Conservation (phyloP, 306 rosid genomes). For the Ormosia semicastrata region DNA sequence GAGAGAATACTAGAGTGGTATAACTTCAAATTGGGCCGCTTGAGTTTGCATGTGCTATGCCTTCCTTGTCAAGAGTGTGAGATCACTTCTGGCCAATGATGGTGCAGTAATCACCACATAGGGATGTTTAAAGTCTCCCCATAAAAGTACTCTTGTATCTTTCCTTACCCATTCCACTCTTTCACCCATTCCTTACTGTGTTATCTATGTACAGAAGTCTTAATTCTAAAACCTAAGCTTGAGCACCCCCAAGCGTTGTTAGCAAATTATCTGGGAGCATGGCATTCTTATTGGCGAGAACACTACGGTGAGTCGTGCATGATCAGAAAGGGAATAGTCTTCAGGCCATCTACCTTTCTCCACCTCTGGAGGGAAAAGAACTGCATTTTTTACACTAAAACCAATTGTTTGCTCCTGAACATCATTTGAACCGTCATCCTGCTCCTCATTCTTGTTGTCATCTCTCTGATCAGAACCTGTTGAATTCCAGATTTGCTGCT, state of each 20-base stretch:
- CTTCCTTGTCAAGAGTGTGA: not conserved
- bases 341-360: conserved; percentile 97
- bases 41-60: conserved; percentile 6
- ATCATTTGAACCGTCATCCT: conserved; percentile 33
- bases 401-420: conserved; percentile 66
- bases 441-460: conserved; percentile 34
- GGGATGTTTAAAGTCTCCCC: conserved; percentile 17
- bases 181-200: conserved; percentile 24
- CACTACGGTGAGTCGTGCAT: conserved; percentile 86
- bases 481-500: conserved; percentile 83
- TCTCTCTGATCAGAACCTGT: conserved; percentile 47
- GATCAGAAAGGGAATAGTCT: conserved; percentile 87
- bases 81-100: not conserved
- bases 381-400: conserved; percentile 79
- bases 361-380: conserved; percentile 82
- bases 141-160: conserved; percentile 18
- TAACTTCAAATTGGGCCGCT: not conserved
- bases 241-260: conserved; percentile 16
- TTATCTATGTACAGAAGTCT: conserved; percentile 30
- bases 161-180: not conserved
- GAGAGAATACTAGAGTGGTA: not conserved
- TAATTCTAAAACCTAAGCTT: conserved; percentile 21
- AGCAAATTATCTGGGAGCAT: conserved; percentile 56
- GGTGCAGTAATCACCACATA: conserved; percentile 15
- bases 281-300: conserved; percentile 88